Percentiles rank a stretch among this genome's conserved stretches.
phyloP scores from a whole-genome alignment of 1,139 yeast genomes.

The Saccharomyces hybrid region DNA sequence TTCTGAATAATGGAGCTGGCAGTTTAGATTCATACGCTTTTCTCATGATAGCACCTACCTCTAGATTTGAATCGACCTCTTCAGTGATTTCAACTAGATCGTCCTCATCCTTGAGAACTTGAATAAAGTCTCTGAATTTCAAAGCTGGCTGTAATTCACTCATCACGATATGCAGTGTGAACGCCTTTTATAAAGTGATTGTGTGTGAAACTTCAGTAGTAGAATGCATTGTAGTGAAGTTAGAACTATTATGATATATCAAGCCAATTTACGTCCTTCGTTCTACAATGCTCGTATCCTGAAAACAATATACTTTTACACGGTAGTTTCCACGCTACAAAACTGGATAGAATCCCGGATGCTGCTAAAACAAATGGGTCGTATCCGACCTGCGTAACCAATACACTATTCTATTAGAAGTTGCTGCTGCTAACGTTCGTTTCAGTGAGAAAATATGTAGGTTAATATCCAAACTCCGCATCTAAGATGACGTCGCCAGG shows the following conservation, averaged over 20 bases:
- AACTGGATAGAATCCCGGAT: not conserved
- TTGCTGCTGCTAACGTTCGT: no score
- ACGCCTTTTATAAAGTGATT: not conserved
- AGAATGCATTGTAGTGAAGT: not conserved
- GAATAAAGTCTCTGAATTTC: conserved; percentile 20
- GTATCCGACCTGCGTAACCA: no score
- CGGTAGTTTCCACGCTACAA: not conserved
- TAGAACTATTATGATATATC: not conserved
- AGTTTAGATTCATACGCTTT: conserved; percentile 14
- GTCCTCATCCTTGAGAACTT: conserved; percentile 15
- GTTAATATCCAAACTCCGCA: no score
- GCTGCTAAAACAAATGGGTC: no score
- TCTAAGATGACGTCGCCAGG: not conserved
- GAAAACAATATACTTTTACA: not conserved
- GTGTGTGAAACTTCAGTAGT: not conserved
- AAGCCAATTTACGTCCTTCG: not conserved
- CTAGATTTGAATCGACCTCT: conserved; percentile 20
- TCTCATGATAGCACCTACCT: conserved; percentile 24
- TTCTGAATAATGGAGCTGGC: conserved; percentile 20
- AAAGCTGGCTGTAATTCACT: conserved; percentile 14
- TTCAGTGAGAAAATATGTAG: no score
- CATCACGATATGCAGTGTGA: not conserved
- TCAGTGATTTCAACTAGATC: conserved; percentile 19
- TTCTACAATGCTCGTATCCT: not conserved
- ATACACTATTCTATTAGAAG: no score